These are phyloP conservation scores for Fusarium annulatum DNA, from an alignment of 2,329 filamentous ascomycete genomes.

Conservation along the genomic window DNA sequence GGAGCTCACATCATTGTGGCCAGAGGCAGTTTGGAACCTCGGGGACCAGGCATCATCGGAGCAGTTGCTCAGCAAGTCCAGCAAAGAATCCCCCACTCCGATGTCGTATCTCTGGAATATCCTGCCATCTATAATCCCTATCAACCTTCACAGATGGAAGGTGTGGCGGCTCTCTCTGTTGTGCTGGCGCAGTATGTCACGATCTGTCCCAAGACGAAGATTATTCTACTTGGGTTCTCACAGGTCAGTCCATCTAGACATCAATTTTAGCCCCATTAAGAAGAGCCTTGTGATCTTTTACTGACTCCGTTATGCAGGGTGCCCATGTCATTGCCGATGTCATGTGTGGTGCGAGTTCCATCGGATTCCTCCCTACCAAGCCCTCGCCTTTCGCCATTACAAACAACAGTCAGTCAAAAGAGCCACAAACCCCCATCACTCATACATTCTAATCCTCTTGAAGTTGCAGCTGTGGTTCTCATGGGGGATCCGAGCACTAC, in stretches of 20 bases:
- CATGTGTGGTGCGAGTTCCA: constrained; percentile 38
- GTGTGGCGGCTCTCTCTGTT: constrained; percentile 17
- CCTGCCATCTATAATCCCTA: constrained; percentile 35
- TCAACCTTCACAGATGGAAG: constrained; percentile 30
- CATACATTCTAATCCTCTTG: neutral
- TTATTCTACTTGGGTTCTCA: constrained; percentile 40
- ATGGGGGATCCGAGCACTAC: constrained; percentile 43
- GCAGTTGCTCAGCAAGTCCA: constrained; percentile 25
- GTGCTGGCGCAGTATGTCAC: constrained; percentile 17
- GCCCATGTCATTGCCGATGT: constrained; percentile 40
- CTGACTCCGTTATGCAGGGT: constrained; percentile 15
- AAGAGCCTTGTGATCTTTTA: fast-evolving
- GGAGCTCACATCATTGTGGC: constrained; percentile 38
- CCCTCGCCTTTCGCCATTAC: constrained; percentile 12
- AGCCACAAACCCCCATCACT: fast-evolving
- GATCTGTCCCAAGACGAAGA: constrained; percentile 32
- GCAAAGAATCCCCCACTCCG: constrained; percentile 16
- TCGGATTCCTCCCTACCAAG: constrained; percentile 30
- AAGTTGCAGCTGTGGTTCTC: constrained; percentile 37
- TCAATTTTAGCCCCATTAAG: no score
- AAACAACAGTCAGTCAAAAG: constrained; percentile 18
- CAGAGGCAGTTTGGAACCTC: constrained; percentile 36
- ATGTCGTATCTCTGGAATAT: constrained; percentile 23
- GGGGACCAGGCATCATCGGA: constrained; percentile 39
- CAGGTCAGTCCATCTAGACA: constrained; percentile 11